Percentiles rank a stretch among this genome's conserved stretches.
phyloP scores from a whole-genome alignment of 345 rosid species.

The Geranium rotundifolium region DNA sequence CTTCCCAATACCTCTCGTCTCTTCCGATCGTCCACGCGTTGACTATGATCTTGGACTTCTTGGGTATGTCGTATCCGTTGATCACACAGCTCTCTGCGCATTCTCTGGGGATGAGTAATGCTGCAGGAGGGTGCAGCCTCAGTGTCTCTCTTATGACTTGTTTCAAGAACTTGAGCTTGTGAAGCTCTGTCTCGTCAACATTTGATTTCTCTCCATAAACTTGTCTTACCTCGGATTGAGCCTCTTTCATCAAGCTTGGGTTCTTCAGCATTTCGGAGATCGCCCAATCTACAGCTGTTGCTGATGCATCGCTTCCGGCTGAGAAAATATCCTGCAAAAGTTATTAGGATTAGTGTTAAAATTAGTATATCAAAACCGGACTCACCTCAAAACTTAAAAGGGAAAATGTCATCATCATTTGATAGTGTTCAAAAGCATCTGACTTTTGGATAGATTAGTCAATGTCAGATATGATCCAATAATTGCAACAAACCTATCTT shows the following conservation, averaged over 20 bases:
- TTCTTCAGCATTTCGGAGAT: conserved; percentile 16
- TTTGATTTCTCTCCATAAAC: conserved; percentile 8
- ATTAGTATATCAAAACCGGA: too few species aligned
- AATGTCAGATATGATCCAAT: too few species aligned
- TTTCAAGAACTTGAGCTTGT: conserved; percentile 7
- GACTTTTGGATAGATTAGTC: too few species aligned
- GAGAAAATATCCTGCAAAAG: conserved; percentile 11
- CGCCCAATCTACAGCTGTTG: conserved; percentile 15
- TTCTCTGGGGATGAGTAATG: conserved; percentile 19
- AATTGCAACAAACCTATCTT: too few species aligned
- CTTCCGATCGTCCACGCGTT: conserved; percentile 28
- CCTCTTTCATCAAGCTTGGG: conserved; percentile 12
- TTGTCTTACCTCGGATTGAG: conserved; percentile 21
- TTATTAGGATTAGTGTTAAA: too few species aligned
- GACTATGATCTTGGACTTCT: conserved; percentile 15
- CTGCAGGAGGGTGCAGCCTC: conserved; percentile 12
- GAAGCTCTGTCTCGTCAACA: conserved; percentile 7
- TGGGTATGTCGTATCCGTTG: conserved; percentile 14
- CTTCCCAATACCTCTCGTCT: conserved; percentile 21
- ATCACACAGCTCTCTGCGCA: conserved; percentile 11
- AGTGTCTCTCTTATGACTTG: conserved; percentile 7
- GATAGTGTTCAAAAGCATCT: too few species aligned
- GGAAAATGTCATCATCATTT: too few species aligned
- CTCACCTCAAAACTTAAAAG: too few species aligned
- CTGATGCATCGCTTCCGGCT: conserved; percentile 19